These are phyloP conservation scores for Turritis glabra DNA, from an alignment of 345 rosid species.

Conservation along the genomic window DNA sequence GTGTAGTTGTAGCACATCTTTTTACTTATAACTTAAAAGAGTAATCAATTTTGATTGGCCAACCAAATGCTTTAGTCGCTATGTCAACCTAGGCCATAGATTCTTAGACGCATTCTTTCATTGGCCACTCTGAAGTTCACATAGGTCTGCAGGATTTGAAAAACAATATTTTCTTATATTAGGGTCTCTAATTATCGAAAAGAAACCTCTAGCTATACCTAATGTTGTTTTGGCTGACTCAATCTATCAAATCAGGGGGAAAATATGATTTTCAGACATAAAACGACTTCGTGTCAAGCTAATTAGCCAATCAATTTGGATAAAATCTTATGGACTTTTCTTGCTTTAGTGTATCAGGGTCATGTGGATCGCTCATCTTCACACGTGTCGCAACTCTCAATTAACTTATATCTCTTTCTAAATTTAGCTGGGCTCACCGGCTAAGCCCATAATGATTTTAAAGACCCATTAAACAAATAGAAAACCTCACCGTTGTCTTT, in stretches of 20 bases:
- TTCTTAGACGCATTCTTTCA: not conserved
- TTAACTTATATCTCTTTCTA: not conserved
- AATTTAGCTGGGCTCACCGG: not conserved
- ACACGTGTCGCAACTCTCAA: not conserved
- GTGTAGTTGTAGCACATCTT: too few relatives aligned
- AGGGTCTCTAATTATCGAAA: not conserved
- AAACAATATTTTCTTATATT: not conserved
- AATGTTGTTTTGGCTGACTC: too few relatives aligned
- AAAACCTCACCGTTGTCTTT: too few relatives aligned
- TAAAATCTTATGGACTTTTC: too few relatives aligned
- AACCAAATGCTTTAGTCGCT: not conserved
- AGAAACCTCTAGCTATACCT: not conserved
- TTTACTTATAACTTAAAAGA: not conserved
- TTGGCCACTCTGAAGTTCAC: not conserved
- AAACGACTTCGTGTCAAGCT: too few relatives aligned
- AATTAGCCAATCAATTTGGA: too few relatives aligned
- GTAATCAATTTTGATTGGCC: not conserved
- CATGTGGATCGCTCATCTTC: not conserved
- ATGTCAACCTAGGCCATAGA: not conserved
- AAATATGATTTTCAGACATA: too few relatives aligned
- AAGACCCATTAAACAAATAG: not conserved
- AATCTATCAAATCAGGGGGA: too few relatives aligned
- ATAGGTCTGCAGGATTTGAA: not conserved
- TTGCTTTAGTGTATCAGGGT: too few relatives aligned
- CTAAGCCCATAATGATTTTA: not conserved